Evolutionary conservation across 176 grass and related monocot genomes (phyloP), one percentile per base, ranked within the genome.

Genomic region (Avena eriantha): DNA sequence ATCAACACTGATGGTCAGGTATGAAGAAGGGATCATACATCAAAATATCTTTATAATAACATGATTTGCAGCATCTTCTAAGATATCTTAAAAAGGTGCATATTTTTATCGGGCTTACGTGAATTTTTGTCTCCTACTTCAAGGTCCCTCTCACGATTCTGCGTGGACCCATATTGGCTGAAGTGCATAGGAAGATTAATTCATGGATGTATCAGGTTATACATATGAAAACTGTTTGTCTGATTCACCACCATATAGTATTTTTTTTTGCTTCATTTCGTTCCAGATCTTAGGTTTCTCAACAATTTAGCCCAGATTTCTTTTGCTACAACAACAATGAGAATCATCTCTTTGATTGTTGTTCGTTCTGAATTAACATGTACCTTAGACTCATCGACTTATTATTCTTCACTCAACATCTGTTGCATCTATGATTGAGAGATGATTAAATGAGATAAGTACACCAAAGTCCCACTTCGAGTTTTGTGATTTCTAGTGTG

Each of bases 171-270:
- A 89, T 98, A 95, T 72, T 98, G 73, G 96, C 95, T 69, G 96
- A 98, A 92, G 90, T 98, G 65, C 91, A 95, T 77, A 90, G 89
- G 79, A 91, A 91, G 75, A 98, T 98, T 74, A 95, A 94, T 93
- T 87, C 96, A 88, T 98, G 96, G 96, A 98, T 98, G 89, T 94
- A 94, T 91, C 92, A 98, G 96, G 96, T 95, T 82, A 77, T 61
- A 47, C 45, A 17, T 76, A 73, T 45, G 50, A 67, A 0, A 85
- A 64, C n/a, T 72, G 9, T n/a, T 87, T 60, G 31, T 80, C 68
- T 76, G 80, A 36, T 58, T 49, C 47, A 84, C 71, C 76, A 65
- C 0, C 24, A 57, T 76, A 16, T 19, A 76, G 12, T 24, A 21
- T 81, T 48, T 89, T 48, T 89, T 58, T 48, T 81, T 19, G 50